These are phyloP conservation scores for Apiotrichum veenhuisii DNA, from an alignment of 1,284 basidiomycete species.

Conservation along the genomic window DNA sequence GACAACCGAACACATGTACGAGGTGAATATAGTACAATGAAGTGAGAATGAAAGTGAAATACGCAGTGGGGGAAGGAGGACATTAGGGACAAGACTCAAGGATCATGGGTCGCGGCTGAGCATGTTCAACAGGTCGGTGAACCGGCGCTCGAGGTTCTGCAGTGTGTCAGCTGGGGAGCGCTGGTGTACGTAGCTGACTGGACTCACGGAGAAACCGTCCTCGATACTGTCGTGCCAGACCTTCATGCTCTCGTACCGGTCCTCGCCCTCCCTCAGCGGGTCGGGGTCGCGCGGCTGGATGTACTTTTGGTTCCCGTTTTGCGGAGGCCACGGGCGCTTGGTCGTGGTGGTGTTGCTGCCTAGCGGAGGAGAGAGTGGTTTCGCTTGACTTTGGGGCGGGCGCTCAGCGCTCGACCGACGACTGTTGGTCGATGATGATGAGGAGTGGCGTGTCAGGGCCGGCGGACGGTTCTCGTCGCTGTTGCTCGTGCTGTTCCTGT, in stretches of 20 bases:
- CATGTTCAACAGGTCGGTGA: slow-evolving; percentile 5
- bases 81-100: neutral
- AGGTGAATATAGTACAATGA: slow-evolving; percentile 1
- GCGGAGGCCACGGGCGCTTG: too few relatives aligned
- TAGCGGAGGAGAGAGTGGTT: too few relatives aligned
- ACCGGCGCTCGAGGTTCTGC: slow-evolving; percentile 12
- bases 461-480: neutral
- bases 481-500: neutral
- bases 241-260: neutral
- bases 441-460: neutral
- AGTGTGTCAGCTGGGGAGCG: neutral
- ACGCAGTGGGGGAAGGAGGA: too few relatives aligned
- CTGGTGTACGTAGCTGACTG: neutral
- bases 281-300: neutral
- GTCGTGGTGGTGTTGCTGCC: too few relatives aligned
- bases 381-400: neutral
- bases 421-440: neutral
- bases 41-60: neutral
- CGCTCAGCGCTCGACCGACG: too few relatives aligned
- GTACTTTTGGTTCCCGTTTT: too few relatives aligned
- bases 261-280: neutral
- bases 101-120: neutral
- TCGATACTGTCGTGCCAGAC: slow-evolving; percentile 17
- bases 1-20: too few relatives aligned
- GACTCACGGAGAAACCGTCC: slow-evolving; percentile 10